Conservation (phyloP, 2,329 filamentous ascomycete species). For the Monilinia fructigena region DNA sequence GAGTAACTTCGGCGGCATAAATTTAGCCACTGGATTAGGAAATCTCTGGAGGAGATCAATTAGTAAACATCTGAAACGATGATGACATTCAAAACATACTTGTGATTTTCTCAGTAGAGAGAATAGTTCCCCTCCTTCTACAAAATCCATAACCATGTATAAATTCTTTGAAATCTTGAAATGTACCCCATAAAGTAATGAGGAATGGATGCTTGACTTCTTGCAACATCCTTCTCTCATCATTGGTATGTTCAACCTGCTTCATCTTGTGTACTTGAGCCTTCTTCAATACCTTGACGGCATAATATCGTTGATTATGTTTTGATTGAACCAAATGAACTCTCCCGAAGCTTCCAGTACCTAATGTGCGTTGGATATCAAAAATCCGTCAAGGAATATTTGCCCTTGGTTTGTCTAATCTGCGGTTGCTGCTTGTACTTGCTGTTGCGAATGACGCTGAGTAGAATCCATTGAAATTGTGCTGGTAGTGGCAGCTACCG, state of each 20-base stretch:
- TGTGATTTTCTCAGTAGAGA: constrained; percentile 89
- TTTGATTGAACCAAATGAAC: constrained; percentile 97
- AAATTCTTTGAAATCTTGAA: constrained; percentile 92
- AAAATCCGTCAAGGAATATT: constrained; percentile 93
- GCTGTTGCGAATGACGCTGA: constrained; percentile 24
- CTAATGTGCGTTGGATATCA: constrained; percentile 84
- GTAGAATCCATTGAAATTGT: constrained; percentile 20
- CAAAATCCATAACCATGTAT: constrained; percentile 99
- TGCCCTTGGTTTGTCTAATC: constrained; percentile 82
- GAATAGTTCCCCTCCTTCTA: constrained; percentile 96
- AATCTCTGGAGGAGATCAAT: constrained; percentile 65
- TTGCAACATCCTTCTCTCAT: constrained; percentile 92
- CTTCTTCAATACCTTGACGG: constrained; percentile 98
- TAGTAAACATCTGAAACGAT: constrained; percentile 21
- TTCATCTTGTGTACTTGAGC: constrained; percentile 99
- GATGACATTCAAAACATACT: constrained; percentile 48
- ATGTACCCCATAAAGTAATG: constrained; percentile 97
- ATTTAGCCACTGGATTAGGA: constrained; percentile 97
- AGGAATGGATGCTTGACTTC: constrained; percentile 97
- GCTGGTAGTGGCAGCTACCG: constrained; percentile 7
- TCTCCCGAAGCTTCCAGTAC: constrained; percentile 93
- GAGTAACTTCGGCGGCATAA: constrained; percentile 97
- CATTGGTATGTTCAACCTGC: constrained; percentile 98
- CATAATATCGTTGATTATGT: constrained; percentile 97
- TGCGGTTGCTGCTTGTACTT: constrained; percentile 27